Conservation (phyloP, 352 stramenopile species). For the Phytophthora palmivora region DNA sequence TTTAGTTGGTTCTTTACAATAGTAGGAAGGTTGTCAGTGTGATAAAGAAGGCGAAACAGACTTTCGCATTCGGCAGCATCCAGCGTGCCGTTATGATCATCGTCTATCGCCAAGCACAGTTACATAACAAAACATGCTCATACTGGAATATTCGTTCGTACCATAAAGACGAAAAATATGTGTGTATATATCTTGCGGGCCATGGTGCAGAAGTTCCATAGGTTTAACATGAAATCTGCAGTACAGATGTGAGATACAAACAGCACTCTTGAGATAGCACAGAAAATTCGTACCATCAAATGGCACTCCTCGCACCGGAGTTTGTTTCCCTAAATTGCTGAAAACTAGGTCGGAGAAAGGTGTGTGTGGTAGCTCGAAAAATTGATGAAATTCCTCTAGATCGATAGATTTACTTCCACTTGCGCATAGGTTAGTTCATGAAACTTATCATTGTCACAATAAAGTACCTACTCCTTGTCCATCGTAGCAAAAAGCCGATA, state of each 20-base stretch:
- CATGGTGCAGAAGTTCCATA: constrained; percentile 76
- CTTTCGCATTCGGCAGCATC: constrained; percentile 59
- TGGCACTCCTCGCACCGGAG: constrained; percentile 37
- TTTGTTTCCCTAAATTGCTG: constrained; percentile 58
- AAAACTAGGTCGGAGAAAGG: constrained; percentile 61
- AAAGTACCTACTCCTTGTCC: constrained; percentile 48
- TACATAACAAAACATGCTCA: background rate
- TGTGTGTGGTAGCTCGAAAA: constrained; percentile 48
- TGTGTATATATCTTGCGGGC: constrained; percentile 38
- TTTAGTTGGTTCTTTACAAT: constrained; percentile 44
- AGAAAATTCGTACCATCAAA: constrained; percentile 43
- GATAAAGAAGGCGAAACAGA: constrained; percentile 58
- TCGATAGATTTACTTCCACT: constrained; percentile 68
- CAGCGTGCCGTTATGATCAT: constrained; percentile 52
- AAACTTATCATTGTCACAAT: too few species aligned
- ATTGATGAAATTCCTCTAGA: constrained; percentile 56
- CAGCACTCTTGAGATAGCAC: background rate
- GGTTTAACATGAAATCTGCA: constrained; percentile 60
- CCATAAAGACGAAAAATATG: constrained; percentile 62
- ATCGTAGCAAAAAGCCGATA: constrained; percentile 58
- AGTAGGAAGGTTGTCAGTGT: constrained; percentile 47
- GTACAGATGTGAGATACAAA: background rate
- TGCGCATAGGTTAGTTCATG: background rate
- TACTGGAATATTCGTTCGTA: constrained; percentile 9
- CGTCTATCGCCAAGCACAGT: constrained; percentile 28